These are phyloP conservation scores for Naegleria lovaniensis DNA, from an alignment of 208 protist species.

Conservation along the genomic window DNA sequence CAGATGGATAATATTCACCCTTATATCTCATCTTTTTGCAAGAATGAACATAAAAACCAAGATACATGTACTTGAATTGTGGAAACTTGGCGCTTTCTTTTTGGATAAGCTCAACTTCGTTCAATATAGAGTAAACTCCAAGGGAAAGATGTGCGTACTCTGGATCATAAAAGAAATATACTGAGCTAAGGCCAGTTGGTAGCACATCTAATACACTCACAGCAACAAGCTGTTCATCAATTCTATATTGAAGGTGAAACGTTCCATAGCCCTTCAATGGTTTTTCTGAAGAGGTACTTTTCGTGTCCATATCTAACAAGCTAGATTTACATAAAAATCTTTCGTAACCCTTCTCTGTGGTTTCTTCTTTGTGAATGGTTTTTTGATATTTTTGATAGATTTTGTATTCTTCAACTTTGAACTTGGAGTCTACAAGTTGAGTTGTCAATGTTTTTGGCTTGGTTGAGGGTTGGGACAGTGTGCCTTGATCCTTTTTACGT, in stretches of 20 bases:
- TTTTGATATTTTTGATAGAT: slow-evolving; percentile 17
- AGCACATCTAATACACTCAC: slow-evolving; percentile 57
- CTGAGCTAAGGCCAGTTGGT: slow-evolving; percentile 50
- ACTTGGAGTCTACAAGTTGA: not conserved
- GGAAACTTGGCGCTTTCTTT: not conserved
- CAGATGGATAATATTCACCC: slow-evolving; percentile 41
- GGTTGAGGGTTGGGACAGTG: not conserved
- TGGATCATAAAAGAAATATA: slow-evolving; percentile 65
- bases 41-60: slow-evolving; percentile 57
- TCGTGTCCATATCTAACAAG: not conserved
- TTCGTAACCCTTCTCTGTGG: slow-evolving; percentile 33
- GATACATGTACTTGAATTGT: slow-evolving; percentile 52
- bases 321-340: slow-evolving; percentile 36
- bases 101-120: slow-evolving; percentile 41
- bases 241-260: slow-evolving; percentile 43
- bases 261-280: slow-evolving; percentile 29
- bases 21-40: slow-evolving; percentile 64
- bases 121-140: slow-evolving; percentile 41
- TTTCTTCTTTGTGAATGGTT: slow-evolving; percentile 18
- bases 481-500: not conserved
- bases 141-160: slow-evolving; percentile 37
- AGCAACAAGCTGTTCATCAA: slow-evolving; percentile 54
- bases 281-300: not conserved
- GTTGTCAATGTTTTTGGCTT: not conserved
- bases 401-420: not conserved